Conservation (phyloP, 179 eudicot genomes). For the Spergularia azorica region DNA sequence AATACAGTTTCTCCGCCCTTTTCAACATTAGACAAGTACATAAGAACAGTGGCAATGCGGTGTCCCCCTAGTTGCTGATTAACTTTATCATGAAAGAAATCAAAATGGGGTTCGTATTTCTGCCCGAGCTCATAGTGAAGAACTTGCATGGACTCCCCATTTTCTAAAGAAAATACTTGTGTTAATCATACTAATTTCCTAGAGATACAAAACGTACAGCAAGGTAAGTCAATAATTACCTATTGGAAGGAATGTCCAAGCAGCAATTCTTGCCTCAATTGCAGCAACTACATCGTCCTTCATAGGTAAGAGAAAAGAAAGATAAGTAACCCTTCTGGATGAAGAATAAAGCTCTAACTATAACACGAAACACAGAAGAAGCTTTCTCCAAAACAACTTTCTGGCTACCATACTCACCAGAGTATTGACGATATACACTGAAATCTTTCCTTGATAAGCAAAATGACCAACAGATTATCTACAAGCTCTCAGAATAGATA, state of each 20-base stretch:
- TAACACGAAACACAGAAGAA: slow-evolving; percentile 2
- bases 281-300: slow-evolving; percentile 72
- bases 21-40: slow-evolving; percentile 72
- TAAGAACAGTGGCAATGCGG: slow-evolving; percentile 85
- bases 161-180: slow-evolving; percentile 45
- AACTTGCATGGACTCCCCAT: slow-evolving; percentile 87
- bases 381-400: neutral
- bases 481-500: too few species aligned
- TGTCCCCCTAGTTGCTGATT: slow-evolving; percentile 86
- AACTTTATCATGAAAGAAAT: slow-evolving; percentile 73
- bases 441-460: too few species aligned
- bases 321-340: neutral
- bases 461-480: too few species aligned
- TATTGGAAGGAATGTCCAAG: slow-evolving; percentile 90
- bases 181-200: slow-evolving; percentile 15
- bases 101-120: slow-evolving; percentile 93
- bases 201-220: neutral
- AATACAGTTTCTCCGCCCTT: slow-evolving; percentile 84
- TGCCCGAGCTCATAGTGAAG: slow-evolving; percentile 86
- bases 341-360: neutral
- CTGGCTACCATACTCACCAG: too few species aligned
- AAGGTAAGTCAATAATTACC: slow-evolving; percentile 40
- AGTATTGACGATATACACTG: too few species aligned
- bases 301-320: slow-evolving; percentile 16
- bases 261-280: slow-evolving; percentile 73